Conservation (phyloP, 1,139 yeast species). For the Sugiyamaella neomexicana region DNA sequence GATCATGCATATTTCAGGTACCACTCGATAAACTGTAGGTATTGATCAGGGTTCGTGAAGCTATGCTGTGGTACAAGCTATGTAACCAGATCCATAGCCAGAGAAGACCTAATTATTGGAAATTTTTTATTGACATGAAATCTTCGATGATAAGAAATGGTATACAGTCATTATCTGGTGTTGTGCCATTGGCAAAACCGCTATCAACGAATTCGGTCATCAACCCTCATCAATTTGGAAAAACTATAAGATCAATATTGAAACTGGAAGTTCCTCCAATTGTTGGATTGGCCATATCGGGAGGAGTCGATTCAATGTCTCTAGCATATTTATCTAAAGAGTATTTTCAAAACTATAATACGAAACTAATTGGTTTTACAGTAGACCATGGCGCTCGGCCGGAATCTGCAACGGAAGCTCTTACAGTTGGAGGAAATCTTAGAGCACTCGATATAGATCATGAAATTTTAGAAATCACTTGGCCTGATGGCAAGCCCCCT, state of each 20-base stretch:
- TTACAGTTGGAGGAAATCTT: constrained; percentile 42
- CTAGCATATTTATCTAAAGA: constrained; percentile 50
- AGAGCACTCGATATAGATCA: constrained; percentile 47
- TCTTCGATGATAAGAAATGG: neutral
- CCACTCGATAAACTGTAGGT: too few species aligned
- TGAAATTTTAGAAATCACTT: constrained; percentile 42
- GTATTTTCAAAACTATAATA: constrained; percentile 36
- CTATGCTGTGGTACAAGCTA: neutral
- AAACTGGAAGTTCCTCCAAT: constrained; percentile 22
- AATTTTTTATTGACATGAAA: neutral
- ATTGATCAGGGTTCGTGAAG: neutral
- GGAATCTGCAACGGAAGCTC: constrained; percentile 53
- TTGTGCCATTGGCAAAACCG: neutral
- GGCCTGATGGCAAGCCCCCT: constrained; percentile 32
- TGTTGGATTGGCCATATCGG: constrained; percentile 57
- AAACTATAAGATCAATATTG: constrained; percentile 15
- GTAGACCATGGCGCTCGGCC: constrained; percentile 58
- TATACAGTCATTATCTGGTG: too few species aligned
- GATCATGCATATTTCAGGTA: too few species aligned
- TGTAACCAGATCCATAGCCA: neutral
- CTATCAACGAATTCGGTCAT: neutral
- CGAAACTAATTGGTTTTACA: constrained; percentile 51
- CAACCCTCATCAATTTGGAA: constrained; percentile 15
- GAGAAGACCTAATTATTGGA: too few species aligned
- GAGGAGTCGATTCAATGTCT: constrained; percentile 83